A percentile compares a stretch with the other conserved stretches of the same genome.
phyloP scores from a whole-genome alignment of 2,329 filamentous ascomycete genomes.

The Botrytis deweyae region DNA sequence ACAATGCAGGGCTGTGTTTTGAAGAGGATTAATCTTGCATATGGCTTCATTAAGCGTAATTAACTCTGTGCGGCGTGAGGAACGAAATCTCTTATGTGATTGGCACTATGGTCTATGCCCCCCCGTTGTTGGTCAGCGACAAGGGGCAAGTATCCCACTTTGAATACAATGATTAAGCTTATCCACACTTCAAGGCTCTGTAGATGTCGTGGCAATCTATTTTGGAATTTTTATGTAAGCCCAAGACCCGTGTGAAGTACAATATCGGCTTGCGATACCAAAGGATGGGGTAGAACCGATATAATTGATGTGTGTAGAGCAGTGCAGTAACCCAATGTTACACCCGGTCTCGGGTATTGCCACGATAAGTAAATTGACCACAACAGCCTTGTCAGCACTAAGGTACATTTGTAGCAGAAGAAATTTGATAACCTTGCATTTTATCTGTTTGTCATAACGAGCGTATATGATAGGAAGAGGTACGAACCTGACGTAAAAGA shows the following conservation, averaged over 20 bases:
- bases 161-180: constrained; percentile 1
- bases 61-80: neutral
- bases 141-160: neutral
- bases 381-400: neutral
- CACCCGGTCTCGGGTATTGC: neutral
- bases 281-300: neutral
- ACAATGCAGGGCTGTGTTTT: neutral
- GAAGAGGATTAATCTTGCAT: neutral
- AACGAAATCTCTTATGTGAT: neutral
- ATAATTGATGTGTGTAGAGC: neutral
- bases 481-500: neutral
- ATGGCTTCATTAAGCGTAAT: constrained; percentile 9
- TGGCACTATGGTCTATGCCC: neutral
- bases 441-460: neutral
- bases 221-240: neutral
- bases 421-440: neutral
- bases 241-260: neutral
- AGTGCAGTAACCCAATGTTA: neutral
- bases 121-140: constrained; percentile 2
- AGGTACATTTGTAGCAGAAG: neutral
- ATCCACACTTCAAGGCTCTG: constrained; percentile 7
- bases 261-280: neutral
- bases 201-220: neutral
- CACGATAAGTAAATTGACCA: neutral
- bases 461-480: neutral